These are phyloP conservation scores for Atkinsonella hypoxylon DNA, from an alignment of 2,329 filamentous ascomycete species.

Conservation along the genomic window DNA sequence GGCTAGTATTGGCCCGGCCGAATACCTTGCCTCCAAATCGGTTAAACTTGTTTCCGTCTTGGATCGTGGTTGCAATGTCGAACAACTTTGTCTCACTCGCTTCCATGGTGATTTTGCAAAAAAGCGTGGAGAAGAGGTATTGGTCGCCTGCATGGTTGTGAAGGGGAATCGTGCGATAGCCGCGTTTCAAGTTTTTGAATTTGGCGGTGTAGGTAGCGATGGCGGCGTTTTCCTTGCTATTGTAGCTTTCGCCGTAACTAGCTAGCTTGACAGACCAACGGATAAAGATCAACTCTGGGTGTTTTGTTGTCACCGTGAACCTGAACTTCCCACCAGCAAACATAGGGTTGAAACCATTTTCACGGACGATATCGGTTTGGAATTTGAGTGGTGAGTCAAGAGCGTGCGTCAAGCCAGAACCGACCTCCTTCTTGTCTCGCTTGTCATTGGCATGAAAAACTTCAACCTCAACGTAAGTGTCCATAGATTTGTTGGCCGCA, in stretches of 20 bases:
- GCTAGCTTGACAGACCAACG: conserved; percentile 88
- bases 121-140: conserved; percentile 88
- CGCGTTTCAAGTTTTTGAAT: conserved; percentile 76
- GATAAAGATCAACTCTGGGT: conserved; percentile 85
- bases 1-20: conserved; percentile 39
- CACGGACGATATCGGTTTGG: conserved; percentile 67
- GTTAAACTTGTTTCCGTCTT: conserved; percentile 41
- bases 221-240: conserved; percentile 42
- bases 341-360: conserved; percentile 87
- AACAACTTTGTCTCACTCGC: conserved; percentile 45
- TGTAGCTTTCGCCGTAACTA: conserved; percentile 58
- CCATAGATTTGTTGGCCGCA: conserved; percentile 61
- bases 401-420: conserved; percentile 37
- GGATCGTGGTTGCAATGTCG: conserved; percentile 28
- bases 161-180: conserved; percentile 83
- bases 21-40: conserved; percentile 46
- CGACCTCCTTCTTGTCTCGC: conserved; percentile 69
- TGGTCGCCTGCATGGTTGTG: conserved; percentile 83
- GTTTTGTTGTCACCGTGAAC: conserved; percentile 82
- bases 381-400: conserved; percentile 56
- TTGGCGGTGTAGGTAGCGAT: conserved; percentile 90
- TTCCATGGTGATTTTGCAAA: conserved; percentile 70
- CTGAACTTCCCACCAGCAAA: conserved; percentile 65
- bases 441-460: conserved; percentile 92
- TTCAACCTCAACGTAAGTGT: conserved; percentile 91